Base-by-base conservation (phyloP, 148 eudicot species). In the Vaccinium macrocarpon region DNA sequence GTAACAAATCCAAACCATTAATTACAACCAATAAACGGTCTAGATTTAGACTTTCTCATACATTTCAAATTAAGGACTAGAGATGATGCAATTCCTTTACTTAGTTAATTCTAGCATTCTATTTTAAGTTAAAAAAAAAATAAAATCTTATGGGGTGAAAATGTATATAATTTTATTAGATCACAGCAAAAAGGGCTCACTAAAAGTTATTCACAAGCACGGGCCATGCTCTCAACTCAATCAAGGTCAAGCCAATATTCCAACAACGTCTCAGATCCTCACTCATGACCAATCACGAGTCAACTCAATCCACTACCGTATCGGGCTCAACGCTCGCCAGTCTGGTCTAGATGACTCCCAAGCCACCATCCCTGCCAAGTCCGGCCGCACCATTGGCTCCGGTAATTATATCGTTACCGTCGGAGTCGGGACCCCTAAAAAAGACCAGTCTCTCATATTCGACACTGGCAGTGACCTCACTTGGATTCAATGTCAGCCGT, bases 401-500 rank as follows among this genome's bases (percentile, higher is more conserved):
- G 93, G 91, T 5, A 95, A 95, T 85, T 95, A 87, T 83, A 61
- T 95, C 8, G 95, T 93, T 14, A 86, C 86, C 0, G 49, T 95
- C 9, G 93, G 94, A 3, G 86, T 95, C 14, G 98, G 98, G 18
- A 88, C 95, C 1, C 98, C 98, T 1, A 84, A 70, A 46, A 92
- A 87, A 77, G 81, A 89, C 53, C 90, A 92, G 52, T 84, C 92
- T n/a, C 91, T 95, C 64, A 84, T 95, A 23, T 95, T 95, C 62
- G 98, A 95, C 86, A 93, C 96, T 0, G 98, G 94, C 56, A 90
- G 88, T 42, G 87, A 89, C 66, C 75, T 88, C 21, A 89, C 88
- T 5, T 88, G 89, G 92, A 87, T 87, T 18, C 92, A 95, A 48
- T 95, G 98, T 81, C 85, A 87, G 53, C 98, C 98, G 0, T 95